phyloP scores from a whole-genome alignment of 169 alveolate species.

The Eimeria necatrix region DNA sequence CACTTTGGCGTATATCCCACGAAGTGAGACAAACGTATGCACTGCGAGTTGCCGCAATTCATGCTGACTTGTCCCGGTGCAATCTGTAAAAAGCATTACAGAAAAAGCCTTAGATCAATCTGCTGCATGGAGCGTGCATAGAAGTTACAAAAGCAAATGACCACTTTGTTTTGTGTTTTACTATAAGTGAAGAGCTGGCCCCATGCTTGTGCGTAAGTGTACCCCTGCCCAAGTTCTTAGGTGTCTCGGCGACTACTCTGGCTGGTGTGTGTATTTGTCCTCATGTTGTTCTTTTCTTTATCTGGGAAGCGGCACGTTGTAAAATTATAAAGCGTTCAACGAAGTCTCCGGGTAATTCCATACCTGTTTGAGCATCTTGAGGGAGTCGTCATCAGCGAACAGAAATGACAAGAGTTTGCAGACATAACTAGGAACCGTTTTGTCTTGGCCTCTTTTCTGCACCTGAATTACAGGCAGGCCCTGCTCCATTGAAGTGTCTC shows the following conservation, averaged over 20 bases:
- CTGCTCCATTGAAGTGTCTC: constrained; percentile 69
- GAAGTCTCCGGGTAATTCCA: not conserved
- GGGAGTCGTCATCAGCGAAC: constrained; percentile 80
- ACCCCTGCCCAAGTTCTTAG: no score
- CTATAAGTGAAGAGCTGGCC: no score
- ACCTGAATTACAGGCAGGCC: constrained; percentile 75
- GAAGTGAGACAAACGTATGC: constrained; percentile 74
- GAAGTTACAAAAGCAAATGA: no score
- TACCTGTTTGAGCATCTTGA: constrained; percentile 77
- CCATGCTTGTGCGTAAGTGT: no score
- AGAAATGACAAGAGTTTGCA: constrained; percentile 74
- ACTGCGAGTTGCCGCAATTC: constrained; percentile 77
- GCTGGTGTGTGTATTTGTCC: not conserved
- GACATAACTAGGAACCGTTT: constrained; percentile 53
- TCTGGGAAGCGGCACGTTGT: no score
- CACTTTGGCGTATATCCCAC: constrained; percentile 70
- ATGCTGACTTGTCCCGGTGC: constrained; percentile 43
- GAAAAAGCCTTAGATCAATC: not conserved
- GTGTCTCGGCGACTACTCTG: not conserved
- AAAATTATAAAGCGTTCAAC: no score
- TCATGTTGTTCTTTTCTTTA: not conserved
- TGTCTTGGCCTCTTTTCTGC: constrained; percentile 38
- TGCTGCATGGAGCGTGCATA: no score
- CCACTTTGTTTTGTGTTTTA: no score
- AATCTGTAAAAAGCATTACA: not conserved